Evolutionary conservation across 352 stramenopile genomes (phyloP), one percentile per base, ranked within the genome.

Genomic region (Thalassiosira hispida): DNA sequence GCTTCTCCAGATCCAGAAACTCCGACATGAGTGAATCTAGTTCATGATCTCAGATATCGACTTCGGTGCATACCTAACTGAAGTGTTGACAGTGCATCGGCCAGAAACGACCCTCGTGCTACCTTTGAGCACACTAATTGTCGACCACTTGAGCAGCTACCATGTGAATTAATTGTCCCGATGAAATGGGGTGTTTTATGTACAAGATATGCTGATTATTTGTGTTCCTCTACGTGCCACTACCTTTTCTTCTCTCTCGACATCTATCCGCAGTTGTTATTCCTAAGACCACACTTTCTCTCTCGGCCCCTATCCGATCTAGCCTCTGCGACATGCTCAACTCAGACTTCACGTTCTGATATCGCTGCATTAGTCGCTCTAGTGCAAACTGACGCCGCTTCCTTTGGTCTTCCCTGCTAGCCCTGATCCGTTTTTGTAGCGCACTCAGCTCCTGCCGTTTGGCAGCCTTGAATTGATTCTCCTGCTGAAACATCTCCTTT

Each of bases 261-360:
- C 90, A 14, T 88, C 86, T 77, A 12, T 18, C 40, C 6, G 40
- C 22, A 8, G 22, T 35, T 35, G 25, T 57, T 60, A 70, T 60
- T 57, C 66, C 52, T 35, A 75, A 18, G 9, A 40, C 66, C 11
- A 42, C 51, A n/a, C 69, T 52, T 7, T 74, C 31, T 29, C 73
- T 80, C 31, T 69, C 46, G 27, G 52, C 33, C 29, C 65, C 65
- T 23, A 70, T 68, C 49, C 95, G 83, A 85, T 98, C 96, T 20
- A 98, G 78, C 55, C 97, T 98, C 69, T 98, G 96, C 82, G 97
- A 95, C 47, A 95, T 93, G 71, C 98, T 94, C 3, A 98, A 84
- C 84, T 98, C 96, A 12, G 91, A 93, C 64, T 98, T 98, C 60
- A 98, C 95, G 82, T 98, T 98, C 69, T 98, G 94, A 81, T 98